A percentile compares a stretch with the other conserved stretches of the same genome.
Conservation (phyloP, 305 asterid genomes). For the Caryopteris hybrid region DNA sequence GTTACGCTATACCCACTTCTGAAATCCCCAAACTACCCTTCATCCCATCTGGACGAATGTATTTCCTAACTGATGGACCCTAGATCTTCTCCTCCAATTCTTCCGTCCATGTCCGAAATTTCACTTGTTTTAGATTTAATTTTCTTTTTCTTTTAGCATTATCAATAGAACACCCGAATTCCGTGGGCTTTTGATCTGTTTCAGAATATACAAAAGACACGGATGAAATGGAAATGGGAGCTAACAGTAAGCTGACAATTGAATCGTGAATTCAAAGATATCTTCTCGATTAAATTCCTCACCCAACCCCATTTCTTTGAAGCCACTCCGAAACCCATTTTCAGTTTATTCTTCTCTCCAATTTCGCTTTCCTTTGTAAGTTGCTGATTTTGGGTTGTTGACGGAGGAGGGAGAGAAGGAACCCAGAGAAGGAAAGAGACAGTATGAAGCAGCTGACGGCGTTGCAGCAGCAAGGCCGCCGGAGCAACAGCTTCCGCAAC, state of each 20-base stretch:
- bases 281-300: slow-evolving; percentile 26
- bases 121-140: neutral
- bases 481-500: slow-evolving; percentile 72
- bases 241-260: slow-evolving; percentile 30
- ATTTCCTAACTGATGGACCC: slow-evolving; percentile 13
- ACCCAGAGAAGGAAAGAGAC: slow-evolving; percentile 9
- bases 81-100: slow-evolving; percentile 21
- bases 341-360: slow-evolving; percentile 10
- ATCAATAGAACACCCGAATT: slow-evolving; percentile 2
- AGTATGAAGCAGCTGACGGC: slow-evolving; percentile 53
- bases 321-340: slow-evolving; percentile 23
- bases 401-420: slow-evolving; percentile 7
- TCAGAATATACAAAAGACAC: slow-evolving; percentile 12
- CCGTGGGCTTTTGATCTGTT: slow-evolving; percentile 7
- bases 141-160: neutral
- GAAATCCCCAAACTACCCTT: slow-evolving; percentile 19
- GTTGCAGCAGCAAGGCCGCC: slow-evolving; percentile 79
- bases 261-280: slow-evolving; percentile 45
- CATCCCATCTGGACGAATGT: slow-evolving; percentile 15
- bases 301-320: slow-evolving; percentile 35
- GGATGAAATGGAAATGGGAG: slow-evolving; percentile 23
- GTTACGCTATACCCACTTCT: neutral
- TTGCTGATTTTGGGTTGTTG: slow-evolving; percentile 15
- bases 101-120: slow-evolving; percentile 22
- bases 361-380: neutral